Evolutionary conservation across 352 stramenopile genomes (phyloP), one percentile per base, ranked within the genome.

Genomic region (Phytophthora pluvialis): DNA sequence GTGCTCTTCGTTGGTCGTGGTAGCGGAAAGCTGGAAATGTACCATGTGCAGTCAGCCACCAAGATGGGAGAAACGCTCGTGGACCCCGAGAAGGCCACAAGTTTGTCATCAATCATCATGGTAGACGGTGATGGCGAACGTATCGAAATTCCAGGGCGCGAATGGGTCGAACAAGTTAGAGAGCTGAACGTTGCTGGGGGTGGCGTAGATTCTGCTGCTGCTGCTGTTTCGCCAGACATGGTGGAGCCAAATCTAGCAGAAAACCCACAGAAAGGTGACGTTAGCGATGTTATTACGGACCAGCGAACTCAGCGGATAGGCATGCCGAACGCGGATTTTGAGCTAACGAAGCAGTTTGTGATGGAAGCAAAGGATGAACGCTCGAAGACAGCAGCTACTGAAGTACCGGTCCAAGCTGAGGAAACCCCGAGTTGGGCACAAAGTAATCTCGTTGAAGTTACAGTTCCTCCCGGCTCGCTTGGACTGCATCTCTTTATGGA

Each of bases 11-110:
- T 92, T 18, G 86, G 86, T 10, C 80, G 86, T 36, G 81, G 82
- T 5, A 87, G 78, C 12, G 80, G 83, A 0, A 86, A 87, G 53
- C 33, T 92, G 25, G 81, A 94, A 56, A 85, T 92, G 75, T 94
- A 84, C 40, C 80, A 94, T 54, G 54, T 92, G 2, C 74, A 89
- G 16, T 81, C 83, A 3, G 77, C 79, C 7, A 83, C 64, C 46
- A 92, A 92, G 51, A 88, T 92, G 43, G 81, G 73, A 28, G 80
- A 89, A 71, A 86, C 65, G 10, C 45, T 89, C 0, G 70, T 89
- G 4, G 81, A 92, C 67, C 46, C 53, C 0, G 45, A 77, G 21
- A 87, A 81, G 45, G 26, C 57, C 0, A 66, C 62, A 10, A 60
- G 73, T 25, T 58, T 92, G n/a, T 83, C 79, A 6, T 88, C 81